Conservation (phyloP, 164 flowering plant species). For the Vitis amurensis region DNA sequence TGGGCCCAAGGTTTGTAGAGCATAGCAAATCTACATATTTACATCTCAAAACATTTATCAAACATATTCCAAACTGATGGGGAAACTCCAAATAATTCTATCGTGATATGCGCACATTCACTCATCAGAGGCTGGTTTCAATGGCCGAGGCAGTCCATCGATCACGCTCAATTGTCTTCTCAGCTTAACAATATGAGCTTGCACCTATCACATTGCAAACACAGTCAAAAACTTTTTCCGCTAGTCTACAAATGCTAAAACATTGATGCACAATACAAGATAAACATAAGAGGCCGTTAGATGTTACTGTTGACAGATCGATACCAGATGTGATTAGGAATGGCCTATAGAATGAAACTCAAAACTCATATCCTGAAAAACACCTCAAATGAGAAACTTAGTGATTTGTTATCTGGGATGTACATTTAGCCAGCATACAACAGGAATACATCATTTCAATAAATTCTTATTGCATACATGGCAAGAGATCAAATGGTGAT, state of each 20-base stretch:
- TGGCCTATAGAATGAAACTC: not conserved
- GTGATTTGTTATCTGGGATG: too few relatives aligned
- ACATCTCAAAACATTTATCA: not conserved
- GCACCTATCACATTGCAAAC: slow-evolving; percentile 46
- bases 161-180: slow-evolving; percentile 64
- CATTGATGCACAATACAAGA: too few relatives aligned
- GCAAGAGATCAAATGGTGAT: too few relatives aligned
- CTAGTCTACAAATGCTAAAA: not conserved
- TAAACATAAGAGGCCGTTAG: not conserved
- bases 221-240: not conserved
- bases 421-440: not conserved
- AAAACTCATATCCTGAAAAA: not conserved
- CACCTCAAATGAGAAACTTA: not conserved
- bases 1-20: not conserved
- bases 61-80: not conserved
- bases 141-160: slow-evolving; percentile 50
- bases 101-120: slow-evolving; percentile 24
- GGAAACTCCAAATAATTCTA: slow-evolving; percentile 4
- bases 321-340: not conserved
- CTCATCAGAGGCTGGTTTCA: slow-evolving; percentile 45
- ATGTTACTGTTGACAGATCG: not conserved
- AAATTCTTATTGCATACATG: too few relatives aligned
- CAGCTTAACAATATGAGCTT: slow-evolving; percentile 72
- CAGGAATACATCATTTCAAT: not conserved
- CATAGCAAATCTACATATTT: not conserved